These are phyloP conservation scores for Jamesozyma rosinii DNA, from an alignment of 805 yeast species.

Conservation along the genomic window DNA sequence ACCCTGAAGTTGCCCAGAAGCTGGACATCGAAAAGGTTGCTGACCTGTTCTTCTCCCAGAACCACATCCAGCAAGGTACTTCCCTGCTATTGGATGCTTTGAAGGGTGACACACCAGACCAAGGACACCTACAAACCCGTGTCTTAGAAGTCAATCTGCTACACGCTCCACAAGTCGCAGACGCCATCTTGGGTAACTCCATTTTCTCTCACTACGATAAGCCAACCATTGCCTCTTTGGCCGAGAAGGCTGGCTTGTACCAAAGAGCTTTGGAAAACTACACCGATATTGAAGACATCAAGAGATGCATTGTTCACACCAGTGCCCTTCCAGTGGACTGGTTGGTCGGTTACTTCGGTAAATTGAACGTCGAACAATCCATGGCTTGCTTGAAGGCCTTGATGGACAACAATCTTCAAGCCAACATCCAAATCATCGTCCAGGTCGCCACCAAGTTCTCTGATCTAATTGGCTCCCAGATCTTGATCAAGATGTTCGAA, in stretches of 20 bases:
- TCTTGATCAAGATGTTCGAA: slow-evolving; percentile 83
- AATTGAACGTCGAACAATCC: slow-evolving; percentile 88
- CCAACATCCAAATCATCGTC: slow-evolving; percentile 83
- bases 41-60: slow-evolving; percentile 90
- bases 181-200: slow-evolving; percentile 90
- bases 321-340: slow-evolving; percentile 81
- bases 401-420: slow-evolving; percentile 68
- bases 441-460: slow-evolving; percentile 96
- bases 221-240: slow-evolving; percentile 80
- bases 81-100: slow-evolving; percentile 92
- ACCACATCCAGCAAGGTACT: slow-evolving; percentile 93
- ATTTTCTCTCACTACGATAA: slow-evolving; percentile 95
- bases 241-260: slow-evolving; percentile 92
- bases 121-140: slow-evolving; percentile 92
- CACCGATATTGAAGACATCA: slow-evolving; percentile 89
- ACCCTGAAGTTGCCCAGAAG: slow-evolving; percentile 47
- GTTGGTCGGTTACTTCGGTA: slow-evolving; percentile 88
- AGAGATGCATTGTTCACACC: slow-evolving; percentile 87
- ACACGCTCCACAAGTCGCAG: slow-evolving; percentile 99
- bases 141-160: slow-evolving; percentile 83
- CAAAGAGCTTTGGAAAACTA: slow-evolving; percentile 96
- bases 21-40: slow-evolving; percentile 80
- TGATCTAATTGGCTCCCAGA: slow-evolving; percentile 79
- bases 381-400: slow-evolving; percentile 79
- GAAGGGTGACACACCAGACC: slow-evolving; percentile 86